Evolutionary conservation across 2,329 filamentous ascomycete genomes (phyloP).

Genomic region (Penicillium italicum): DNA sequence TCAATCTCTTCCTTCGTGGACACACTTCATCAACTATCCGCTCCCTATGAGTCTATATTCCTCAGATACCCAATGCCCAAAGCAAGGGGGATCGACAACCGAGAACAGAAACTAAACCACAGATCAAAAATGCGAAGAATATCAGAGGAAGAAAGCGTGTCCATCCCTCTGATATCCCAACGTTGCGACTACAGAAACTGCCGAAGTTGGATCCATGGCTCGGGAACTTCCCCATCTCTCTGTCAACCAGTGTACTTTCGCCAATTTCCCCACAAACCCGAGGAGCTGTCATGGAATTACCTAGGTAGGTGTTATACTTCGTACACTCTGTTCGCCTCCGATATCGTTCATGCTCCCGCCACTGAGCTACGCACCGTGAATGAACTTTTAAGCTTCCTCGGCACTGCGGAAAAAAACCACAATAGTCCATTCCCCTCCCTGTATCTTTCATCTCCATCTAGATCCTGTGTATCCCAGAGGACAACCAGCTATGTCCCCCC

Average conservation of each 20-base stretch:
- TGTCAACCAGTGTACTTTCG: not conserved
- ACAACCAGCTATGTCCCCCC: slow-evolving; percentile 14
- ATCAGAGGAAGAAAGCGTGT: not conserved
- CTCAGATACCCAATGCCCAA: not conserved
- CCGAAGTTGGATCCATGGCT: not conserved
- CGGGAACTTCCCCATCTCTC: not conserved
- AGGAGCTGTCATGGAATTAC: slow-evolving; percentile 11
- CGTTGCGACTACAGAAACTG: not conserved
- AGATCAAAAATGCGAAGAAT: not conserved
- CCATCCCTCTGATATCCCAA: not conserved
- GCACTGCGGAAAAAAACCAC: not conserved
- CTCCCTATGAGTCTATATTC: not conserved
- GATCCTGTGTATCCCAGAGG: not conserved
- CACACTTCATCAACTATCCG: not conserved
- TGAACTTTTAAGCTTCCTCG: not conserved
- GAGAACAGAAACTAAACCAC: not conserved
- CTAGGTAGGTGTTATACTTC: not conserved
- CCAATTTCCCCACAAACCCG: not conserved
- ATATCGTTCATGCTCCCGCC: not conserved
- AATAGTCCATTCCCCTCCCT: not conserved
- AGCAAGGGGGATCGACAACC: slow-evolving; percentile 1
- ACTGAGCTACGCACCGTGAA: not conserved
- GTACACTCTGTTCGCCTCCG: not conserved
- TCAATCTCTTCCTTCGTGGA: not conserved
- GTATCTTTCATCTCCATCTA: not conserved